phyloP scores from a whole-genome alignment of 306 rosid genomes.

The Inga leiocalycina region DNA sequence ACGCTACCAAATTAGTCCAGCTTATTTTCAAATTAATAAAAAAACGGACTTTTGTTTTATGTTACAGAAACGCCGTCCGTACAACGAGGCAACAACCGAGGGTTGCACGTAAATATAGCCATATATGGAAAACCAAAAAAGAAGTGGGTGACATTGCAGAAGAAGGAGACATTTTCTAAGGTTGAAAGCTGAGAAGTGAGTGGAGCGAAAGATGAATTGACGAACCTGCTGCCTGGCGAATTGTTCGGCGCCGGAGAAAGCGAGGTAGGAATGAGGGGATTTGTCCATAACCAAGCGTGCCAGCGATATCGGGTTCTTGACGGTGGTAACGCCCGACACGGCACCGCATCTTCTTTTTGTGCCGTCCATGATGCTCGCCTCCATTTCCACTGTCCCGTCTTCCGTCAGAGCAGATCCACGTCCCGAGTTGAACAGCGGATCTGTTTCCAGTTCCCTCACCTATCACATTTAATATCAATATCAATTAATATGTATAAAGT shows the following conservation, averaged over 20 bases:
- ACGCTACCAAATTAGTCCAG: neutral
- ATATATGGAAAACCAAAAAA: neutral
- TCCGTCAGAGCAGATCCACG: slow-evolving; percentile 91
- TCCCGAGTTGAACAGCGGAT: slow-evolving; percentile 89
- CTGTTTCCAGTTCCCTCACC: slow-evolving; percentile 81
- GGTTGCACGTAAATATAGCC: neutral
- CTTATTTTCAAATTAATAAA: neutral
- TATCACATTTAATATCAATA: slow-evolving; percentile 17
- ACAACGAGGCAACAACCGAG: neutral
- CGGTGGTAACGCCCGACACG: slow-evolving; percentile 81
- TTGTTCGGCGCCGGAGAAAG: slow-evolving; percentile 86
- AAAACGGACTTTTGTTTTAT: neutral
- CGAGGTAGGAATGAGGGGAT: slow-evolving; percentile 95
- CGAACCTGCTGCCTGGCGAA: slow-evolving; percentile 89
- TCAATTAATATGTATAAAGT: neutral
- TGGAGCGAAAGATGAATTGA: neutral
- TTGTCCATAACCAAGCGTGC: slow-evolving; percentile 96
- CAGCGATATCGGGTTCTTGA: slow-evolving; percentile 82
- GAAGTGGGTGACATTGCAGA: too few species aligned
- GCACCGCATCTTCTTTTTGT: slow-evolving; percentile 84
- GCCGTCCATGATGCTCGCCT: slow-evolving; percentile 97
- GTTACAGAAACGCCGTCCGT: neutral
- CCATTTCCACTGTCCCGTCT: slow-evolving; percentile 92
- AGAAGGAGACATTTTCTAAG: too few species aligned
- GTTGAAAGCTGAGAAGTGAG: neutral